Percentiles rank a stretch among this genome's conserved stretches.
Evolutionary conservation across 495 filamentous ascomycete genomes (phyloP).

Genomic region (Articulospora tetracladia): DNA sequence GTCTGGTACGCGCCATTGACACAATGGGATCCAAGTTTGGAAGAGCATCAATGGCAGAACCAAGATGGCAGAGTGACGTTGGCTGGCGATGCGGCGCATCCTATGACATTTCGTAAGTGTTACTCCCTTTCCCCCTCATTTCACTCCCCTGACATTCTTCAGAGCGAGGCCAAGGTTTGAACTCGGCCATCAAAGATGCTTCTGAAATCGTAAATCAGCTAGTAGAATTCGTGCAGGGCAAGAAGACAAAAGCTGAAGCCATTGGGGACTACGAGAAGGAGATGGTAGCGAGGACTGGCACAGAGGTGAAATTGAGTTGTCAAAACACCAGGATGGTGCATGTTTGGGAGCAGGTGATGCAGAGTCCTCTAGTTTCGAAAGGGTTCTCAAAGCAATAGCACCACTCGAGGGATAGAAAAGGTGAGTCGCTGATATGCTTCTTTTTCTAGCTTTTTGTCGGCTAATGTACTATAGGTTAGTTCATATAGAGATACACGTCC

Average conservation of each 20-base stretch:
- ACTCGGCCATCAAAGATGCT: constrained; percentile 42
- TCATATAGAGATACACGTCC: too few relatives aligned
- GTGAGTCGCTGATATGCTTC: too few relatives aligned
- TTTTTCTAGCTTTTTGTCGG: too few relatives aligned
- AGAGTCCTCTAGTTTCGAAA: constrained; percentile 12
- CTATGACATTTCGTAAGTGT: constrained; percentile 45
- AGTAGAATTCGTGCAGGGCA: constrained; percentile 16
- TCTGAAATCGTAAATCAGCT: constrained; percentile 28
- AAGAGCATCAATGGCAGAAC: constrained; percentile 34
- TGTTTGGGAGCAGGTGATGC: constrained; percentile 27
- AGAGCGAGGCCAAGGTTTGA: constrained; percentile 43
- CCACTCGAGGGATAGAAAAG: too few relatives aligned
- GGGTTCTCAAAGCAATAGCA: constrained; percentile 1
- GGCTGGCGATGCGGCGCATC: constrained; percentile 53
- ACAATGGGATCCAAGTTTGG: constrained; percentile 36
- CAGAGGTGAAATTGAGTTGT: constrained; percentile 25
- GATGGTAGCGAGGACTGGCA: constrained; percentile 27
- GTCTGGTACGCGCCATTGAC: constrained; percentile 25
- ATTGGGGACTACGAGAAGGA: constrained; percentile 32
- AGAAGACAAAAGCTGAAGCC: constrained; percentile 13
- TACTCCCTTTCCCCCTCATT: too few relatives aligned
- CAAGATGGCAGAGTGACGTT: constrained; percentile 39
- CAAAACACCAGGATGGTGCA: constrained; percentile 33
- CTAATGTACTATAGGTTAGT: too few relatives aligned
- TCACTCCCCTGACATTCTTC: background rate